Evolutionary conservation across 495 filamentous ascomycete genomes (phyloP), one percentile per base, ranked within the genome.

Genomic region (Cercophora samala): DNA sequence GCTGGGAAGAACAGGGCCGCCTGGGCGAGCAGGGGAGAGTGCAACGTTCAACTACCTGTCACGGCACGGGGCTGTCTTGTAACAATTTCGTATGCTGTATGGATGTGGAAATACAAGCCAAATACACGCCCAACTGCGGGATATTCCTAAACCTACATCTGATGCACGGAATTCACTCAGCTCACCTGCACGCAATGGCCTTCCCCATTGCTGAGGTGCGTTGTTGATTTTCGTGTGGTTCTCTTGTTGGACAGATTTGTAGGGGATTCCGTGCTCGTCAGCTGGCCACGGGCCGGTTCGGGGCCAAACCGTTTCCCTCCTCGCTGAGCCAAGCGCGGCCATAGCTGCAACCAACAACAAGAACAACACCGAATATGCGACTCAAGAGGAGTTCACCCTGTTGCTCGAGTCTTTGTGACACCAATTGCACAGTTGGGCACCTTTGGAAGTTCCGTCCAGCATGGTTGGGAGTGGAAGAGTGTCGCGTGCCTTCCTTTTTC

Each of bases 1-100:
- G 60, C 60, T 46, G 21, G 32, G 60, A 29, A 62, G 29, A 62
- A 37, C 60, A 62, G n/a, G 60, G 32, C 25, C 60, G 29, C 60
- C 60, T 37, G 60, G 60, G 60, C 26, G 29, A 37, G 5, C 53
- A 56, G 53, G n/a, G 53, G n/a, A 56, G n/a, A 56, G 17, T 21
- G n/a, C 22, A 23, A 56, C 0, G 53, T 18, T 23, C 53, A 19
- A 56, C 53, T 18, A 18, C 19, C 22, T 54, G 15, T 54, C n/a
- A n/a, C n/a, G n/a, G n/a, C 17, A 18, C 4, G 13, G 4, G 4
- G 3, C 19, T 4, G 52, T 54, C 15, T 17, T 17, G 15, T 17
- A 54, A 54, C 19, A 4, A 17, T 18, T 54, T 17, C 19, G n/a
- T n/a, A 54, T 21, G 17, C n/a, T 56, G 22, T 56, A 19, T 56